These are phyloP conservation scores for Truncatella angustata DNA, from an alignment of 2,329 filamentous ascomycete genomes.

Conservation along the genomic window DNA sequence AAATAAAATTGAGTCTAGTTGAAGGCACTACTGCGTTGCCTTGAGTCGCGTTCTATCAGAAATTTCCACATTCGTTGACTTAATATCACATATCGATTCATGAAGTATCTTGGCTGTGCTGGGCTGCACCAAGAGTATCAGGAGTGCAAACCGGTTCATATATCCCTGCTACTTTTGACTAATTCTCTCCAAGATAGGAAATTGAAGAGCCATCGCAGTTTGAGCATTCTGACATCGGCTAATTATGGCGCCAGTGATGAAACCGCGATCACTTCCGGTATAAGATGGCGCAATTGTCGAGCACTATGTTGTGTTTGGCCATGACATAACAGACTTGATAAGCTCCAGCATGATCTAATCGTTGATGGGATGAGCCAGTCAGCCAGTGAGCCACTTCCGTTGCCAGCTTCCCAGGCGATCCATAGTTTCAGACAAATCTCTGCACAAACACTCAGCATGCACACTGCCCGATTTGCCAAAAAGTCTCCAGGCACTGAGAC, in stretches of 20 bases:
- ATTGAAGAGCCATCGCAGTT: not conserved
- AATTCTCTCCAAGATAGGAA: not conserved
- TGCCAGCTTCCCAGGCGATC: not conserved
- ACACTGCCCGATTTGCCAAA: slow-evolving; percentile 1
- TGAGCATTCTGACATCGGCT: not conserved
- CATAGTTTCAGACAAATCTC: not conserved
- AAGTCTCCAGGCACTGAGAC: not conserved
- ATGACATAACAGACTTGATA: too few species aligned
- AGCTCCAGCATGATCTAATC: too few species aligned
- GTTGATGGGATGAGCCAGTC: too few species aligned
- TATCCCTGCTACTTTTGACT: too few species aligned
- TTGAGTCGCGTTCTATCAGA: not conserved
- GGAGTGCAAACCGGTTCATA: too few species aligned
- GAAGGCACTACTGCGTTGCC: not conserved
- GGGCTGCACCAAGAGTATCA: too few species aligned
- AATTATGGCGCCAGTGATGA: not conserved
- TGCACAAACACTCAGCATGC: not conserved
- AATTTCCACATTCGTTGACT: too few species aligned
- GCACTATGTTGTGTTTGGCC: not conserved
- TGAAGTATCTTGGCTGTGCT: too few species aligned
- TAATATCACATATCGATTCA: too few species aligned
- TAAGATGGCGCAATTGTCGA: not conserved
- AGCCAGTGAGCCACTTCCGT: not conserved
- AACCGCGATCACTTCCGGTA: not conserved
- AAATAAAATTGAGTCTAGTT: not conserved